Evolutionary conservation across 805 yeast genomes (phyloP), one percentile per base, ranked within the genome.

Genomic region (Metschnikowia aberdeeniae): DNA sequence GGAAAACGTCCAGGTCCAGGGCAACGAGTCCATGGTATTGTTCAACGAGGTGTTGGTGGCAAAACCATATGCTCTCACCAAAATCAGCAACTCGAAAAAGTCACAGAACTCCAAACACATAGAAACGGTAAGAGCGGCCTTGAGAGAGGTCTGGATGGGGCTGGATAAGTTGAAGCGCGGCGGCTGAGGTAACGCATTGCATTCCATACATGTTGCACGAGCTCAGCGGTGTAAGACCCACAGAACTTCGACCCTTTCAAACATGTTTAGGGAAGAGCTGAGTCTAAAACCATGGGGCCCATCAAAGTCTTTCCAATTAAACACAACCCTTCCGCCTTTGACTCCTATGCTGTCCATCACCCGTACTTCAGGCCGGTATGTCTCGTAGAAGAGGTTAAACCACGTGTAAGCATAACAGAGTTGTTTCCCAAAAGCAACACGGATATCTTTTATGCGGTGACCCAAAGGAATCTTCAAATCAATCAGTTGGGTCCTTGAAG

Each of bases 201-300:
- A 27, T 41, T 9, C 27, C n/a, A 1, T 13, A 7, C 29, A n/a
- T 36, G 14, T 36, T 13, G 42, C 39, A 34, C 17, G 41, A 31
- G 36, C 44, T 27, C 45, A 44, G 8, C 31, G 31, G n/a, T 37
- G 40, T 6, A 37, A 26, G 6, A 41, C 46, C 76, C 77, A 73
- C 32, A 57, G 60, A 9, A 79, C 55, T 41, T 70, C 72, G 6
- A 81, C 53, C 9, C 63, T 43, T n/a, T 81, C 82, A 54, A 85
- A 83, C 9, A 76, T 53, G 49, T 70, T 67, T 3, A 66, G 44
- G 11, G 44, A 30, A 0, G 89, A 89, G 50, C 73, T 76, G 37
- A 67, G 68, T n/a, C 58, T 55, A 1, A 81, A 73, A 1, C 93
- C 95, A 51, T 75, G 73, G 46, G 72, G 72, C 0, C 95, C 95